A percentile compares a stretch with the other conserved stretches of the same genome.
These are phyloP conservation scores for Talaromyces pinophilus DNA, from an alignment of 2,329 filamentous ascomycete genomes.

Conservation along the genomic window DNA sequence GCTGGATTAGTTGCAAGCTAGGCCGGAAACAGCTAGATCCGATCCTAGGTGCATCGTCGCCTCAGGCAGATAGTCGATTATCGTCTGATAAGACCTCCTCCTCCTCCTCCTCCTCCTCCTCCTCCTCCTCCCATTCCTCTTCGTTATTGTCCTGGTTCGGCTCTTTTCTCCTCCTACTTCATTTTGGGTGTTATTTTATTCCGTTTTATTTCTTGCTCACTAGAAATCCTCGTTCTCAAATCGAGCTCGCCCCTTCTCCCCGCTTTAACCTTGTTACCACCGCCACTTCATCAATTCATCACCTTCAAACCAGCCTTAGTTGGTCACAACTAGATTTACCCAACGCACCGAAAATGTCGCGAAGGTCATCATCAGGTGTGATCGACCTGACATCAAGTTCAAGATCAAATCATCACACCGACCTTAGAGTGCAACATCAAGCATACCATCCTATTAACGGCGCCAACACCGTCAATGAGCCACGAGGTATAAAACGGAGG, in stretches of 20 bases:
- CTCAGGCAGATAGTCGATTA: background rate
- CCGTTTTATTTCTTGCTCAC: background rate
- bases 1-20: background rate
- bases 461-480: background rate
- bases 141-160: background rate
- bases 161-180: background rate
- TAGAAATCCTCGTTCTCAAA: background rate
- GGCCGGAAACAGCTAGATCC: background rate
- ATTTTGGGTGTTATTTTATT: background rate
- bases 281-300: background rate
- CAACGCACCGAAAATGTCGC: conserved; percentile 10
- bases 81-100: background rate
- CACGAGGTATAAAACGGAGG: conserved; percentile 25
- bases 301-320: background rate
- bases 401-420: conserved; percentile 11
- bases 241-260: background rate
- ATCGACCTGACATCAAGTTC: conserved; percentile 20
- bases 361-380: conserved; percentile 4
- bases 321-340: background rate
- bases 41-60: background rate
- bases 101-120: background rate
- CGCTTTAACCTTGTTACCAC: background rate
- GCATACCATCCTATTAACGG: background rate
- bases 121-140: background rate
- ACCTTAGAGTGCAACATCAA: conserved; percentile 1